These are phyloP conservation scores for Odontarrhena argentea DNA, from an alignment of 345 rosid species.

Conservation along the genomic window DNA sequence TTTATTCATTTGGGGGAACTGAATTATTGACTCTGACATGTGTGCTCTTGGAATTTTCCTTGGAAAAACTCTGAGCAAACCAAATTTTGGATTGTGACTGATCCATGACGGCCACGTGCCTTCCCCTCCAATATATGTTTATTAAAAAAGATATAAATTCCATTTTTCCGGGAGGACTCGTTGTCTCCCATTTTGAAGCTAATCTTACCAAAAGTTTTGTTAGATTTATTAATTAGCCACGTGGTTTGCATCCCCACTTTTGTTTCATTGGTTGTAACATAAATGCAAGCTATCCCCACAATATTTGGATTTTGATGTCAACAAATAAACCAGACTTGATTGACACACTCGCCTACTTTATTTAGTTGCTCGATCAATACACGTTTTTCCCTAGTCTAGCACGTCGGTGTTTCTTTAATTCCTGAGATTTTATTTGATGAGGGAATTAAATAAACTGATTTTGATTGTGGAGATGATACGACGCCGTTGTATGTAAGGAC, in stretches of 20 bases:
- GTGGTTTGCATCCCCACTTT: constrained; percentile 11
- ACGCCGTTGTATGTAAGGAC: neutral
- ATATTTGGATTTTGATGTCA: no score
- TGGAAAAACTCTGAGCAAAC: constrained; percentile 27
- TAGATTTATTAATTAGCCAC: neutral
- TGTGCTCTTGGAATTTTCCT: constrained; percentile 34
- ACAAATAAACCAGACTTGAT: neutral
- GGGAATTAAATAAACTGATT: no score
- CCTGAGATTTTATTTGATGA: no score
- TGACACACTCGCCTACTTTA: no score
- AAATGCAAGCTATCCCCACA: constrained; percentile 7
- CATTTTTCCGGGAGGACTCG: constrained; percentile 1
- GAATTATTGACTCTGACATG: constrained; percentile 32
- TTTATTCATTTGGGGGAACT: constrained; percentile 41
- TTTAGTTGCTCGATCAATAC: no score
- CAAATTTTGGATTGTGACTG: constrained; percentile 32
- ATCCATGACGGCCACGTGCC: constrained; percentile 37
- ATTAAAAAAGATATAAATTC: neutral
- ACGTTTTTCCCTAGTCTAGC: no score
- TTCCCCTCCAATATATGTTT: neutral
- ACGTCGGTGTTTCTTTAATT: no score
- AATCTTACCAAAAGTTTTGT: neutral
- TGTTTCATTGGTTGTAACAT: neutral
- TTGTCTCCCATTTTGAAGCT: constrained; percentile 40
- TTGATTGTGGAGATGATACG: neutral